Conservation (phyloP, 208 protist genomes). For the Leishmania mexicana region DNA sequence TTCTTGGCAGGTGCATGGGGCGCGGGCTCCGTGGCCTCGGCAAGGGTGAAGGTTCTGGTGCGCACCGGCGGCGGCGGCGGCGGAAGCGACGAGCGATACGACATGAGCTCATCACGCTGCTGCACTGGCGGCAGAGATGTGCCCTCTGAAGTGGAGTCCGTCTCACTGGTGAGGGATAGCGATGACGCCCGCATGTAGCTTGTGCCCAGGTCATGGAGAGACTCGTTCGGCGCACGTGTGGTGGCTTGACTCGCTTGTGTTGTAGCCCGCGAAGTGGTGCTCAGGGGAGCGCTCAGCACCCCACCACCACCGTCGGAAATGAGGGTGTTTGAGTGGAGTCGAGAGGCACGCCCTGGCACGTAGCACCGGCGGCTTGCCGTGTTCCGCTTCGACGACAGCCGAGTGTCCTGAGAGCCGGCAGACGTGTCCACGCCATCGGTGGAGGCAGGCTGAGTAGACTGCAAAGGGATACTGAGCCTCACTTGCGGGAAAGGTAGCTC, state of each 20-base stretch:
- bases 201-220: background rate
- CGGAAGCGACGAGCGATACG: background rate
- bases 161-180: slow-evolving; percentile 9
- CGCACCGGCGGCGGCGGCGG: slow-evolving; percentile 2
- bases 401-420: background rate
- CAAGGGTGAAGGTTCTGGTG: background rate
- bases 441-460: background rate
- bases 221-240: background rate
- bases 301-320: background rate
- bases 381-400: background rate
- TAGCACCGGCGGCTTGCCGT: slow-evolving; percentile 1
- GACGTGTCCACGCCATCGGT: background rate
- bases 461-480: background rate
- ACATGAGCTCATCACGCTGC: background rate
- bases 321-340: background rate
- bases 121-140: background rate
- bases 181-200: background rate
- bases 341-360: background rate
- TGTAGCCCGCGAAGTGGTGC: background rate
- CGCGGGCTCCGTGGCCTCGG: too few relatives aligned
- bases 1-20: background rate
- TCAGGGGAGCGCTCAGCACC: too few relatives aligned
- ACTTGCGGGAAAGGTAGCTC: background rate
- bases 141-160: background rate
- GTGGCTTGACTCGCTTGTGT: background rate